Base-by-base conservation (phyloP, 495 filamentous ascomycete genomes). In the Cairneyella variabilis region DNA sequence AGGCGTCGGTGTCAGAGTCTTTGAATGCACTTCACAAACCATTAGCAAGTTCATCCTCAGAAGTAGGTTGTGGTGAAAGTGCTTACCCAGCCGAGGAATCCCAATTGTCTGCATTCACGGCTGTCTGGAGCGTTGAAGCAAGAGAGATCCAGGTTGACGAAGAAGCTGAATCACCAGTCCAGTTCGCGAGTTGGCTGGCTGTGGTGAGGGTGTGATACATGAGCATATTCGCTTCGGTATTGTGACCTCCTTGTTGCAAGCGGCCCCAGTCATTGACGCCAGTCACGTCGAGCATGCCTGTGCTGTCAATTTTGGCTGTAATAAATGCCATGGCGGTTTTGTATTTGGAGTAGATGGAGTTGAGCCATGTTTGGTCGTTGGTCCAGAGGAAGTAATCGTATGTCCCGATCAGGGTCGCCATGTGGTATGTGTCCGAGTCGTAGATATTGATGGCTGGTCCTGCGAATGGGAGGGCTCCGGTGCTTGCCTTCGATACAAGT, bases 351-450 rank as follows among this genome's bases (percentile, higher is more conserved):
- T 78, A 83, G 48, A 76, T 78, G 20, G 65, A 32, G 22, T 47
- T 47, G 8, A 83, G 60, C 54, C 80, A 84, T 14, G 65, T 62
- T 11, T 70, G 71, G 49, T 84, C 77, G 36, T 77, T 73, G 5
- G 78, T 82, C 57, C 72, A 82, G 10, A 85, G 69, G 41, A 79
- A 64, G 54, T 84, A 85, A 48, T 83, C 82, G 59, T 81, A 83
- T 10, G 77, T 83, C 17, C 82, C 80, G 36, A 83, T 76, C 71
- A 85, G 76, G 3, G 75, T 73, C 73, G 76, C 79, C 75, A 83
- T 80, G 56, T 85, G 82, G 60, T 85, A 85, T 8, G 80, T 83
- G 56, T 82, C 82, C 42, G 76, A 78, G 30, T 71, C 65, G 44
- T 74, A 76, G 39, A 79, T 75, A 25, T 78, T 71, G 48, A 84